Evolutionary conservation across 805 yeast genomes (phyloP).

Genomic region (Zygoascus tannicola): DNA sequence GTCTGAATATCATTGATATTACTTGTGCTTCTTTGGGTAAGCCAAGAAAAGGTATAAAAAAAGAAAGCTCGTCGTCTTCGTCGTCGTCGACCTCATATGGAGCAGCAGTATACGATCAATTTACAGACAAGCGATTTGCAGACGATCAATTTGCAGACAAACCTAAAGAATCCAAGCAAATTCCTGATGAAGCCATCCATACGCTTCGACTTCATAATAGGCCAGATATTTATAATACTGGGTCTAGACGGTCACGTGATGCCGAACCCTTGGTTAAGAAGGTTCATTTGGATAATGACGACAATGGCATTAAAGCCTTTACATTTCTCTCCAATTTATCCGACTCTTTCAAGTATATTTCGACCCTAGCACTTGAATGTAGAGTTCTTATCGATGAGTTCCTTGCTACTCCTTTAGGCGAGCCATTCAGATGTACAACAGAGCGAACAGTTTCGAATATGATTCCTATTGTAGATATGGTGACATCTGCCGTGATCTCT

Average conservation of each 20-base stretch:
- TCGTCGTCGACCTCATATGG: background rate
- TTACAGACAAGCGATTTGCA: no score
- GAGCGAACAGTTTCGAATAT: slow-evolving; percentile 19
- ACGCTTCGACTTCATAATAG: background rate
- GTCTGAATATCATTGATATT: slow-evolving; percentile 16
- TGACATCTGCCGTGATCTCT: slow-evolving; percentile 25
- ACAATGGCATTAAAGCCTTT: background rate
- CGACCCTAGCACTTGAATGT: slow-evolving; percentile 4
- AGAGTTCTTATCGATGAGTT: slow-evolving; percentile 10
- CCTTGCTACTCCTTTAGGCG: slow-evolving; percentile 22
- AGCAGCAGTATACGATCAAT: no score
- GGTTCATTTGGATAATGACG: background rate
- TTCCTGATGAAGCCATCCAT: background rate
- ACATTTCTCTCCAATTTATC: background rate
- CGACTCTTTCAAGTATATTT: background rate
- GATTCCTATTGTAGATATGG: slow-evolving; percentile 23
- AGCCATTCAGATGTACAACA: slow-evolving; percentile 28
- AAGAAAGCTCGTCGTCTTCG: background rate
- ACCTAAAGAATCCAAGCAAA: no score
- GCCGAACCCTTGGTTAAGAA: background rate
- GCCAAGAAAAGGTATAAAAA: slow-evolving; percentile 3
- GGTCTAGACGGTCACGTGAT: background rate
- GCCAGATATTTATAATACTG: background rate
- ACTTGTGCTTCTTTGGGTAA: slow-evolving; percentile 5
- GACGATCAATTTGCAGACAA: no score